These are phyloP conservation scores for Biscogniauxia mediterranea DNA, from an alignment of 2,329 filamentous ascomycete genomes.

Conservation along the genomic window DNA sequence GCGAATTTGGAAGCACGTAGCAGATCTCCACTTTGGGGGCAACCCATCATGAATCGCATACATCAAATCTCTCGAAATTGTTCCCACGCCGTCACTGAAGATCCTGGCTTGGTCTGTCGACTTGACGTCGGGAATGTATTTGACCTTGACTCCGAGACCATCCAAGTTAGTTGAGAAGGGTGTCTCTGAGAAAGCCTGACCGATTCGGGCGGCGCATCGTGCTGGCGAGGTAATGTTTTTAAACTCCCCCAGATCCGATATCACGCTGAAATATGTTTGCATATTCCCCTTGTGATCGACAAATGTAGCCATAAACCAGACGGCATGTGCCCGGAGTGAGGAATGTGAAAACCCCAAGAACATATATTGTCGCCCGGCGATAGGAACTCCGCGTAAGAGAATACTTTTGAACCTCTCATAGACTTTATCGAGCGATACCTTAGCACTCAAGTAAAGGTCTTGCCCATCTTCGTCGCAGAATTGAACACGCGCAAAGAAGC, in stretches of 20 bases:
- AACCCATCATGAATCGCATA: constrained; percentile 58
- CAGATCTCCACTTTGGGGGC: constrained; percentile 44
- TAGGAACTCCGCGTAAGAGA: constrained; percentile 56
- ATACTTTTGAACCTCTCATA: constrained; percentile 60
- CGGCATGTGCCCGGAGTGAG: constrained; percentile 68
- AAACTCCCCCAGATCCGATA: constrained; percentile 51
- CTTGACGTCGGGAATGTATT: constrained; percentile 50
- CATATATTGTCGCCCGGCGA: constrained; percentile 60
- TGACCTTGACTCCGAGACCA: constrained; percentile 34
- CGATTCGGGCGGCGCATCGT: constrained; percentile 58
- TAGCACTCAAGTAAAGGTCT: constrained; percentile 57
- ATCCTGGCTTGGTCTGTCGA: constrained; percentile 48
- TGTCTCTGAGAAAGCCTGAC: constrained; percentile 74
- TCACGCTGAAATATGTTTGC: constrained; percentile 42
- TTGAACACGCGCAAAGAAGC: constrained; percentile 67
- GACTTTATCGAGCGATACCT: constrained; percentile 48
- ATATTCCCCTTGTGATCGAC: constrained; percentile 31
- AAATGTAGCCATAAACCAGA: constrained; percentile 60
- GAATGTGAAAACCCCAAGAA: constrained; percentile 82
- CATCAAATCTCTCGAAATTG: constrained; percentile 61
- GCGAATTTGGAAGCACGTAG: constrained; percentile 73
- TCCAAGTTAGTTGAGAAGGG: constrained; percentile 57
- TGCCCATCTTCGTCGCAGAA: constrained; percentile 74
- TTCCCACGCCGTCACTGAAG: constrained; percentile 81
- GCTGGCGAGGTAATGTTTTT: constrained; percentile 50